Percentiles rank a stretch among this genome's conserved stretches.
These are phyloP conservation scores for Candida sp. DNA, from an alignment of 1,139 yeast species.

Conservation along the genomic window DNA sequence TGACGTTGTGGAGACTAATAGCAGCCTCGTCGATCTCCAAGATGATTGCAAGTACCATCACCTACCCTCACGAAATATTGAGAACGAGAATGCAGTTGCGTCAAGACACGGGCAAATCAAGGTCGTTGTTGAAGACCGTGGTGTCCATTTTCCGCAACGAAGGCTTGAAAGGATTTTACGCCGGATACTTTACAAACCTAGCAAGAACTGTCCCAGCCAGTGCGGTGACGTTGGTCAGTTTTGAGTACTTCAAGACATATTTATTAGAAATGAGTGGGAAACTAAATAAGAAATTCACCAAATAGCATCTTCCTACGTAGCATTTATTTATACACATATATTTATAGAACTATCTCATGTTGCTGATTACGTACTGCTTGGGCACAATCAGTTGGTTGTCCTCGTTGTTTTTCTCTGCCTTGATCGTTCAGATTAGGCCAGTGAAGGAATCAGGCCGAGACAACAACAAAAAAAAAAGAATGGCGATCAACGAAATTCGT, in stretches of 20 bases:
- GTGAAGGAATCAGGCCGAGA: neutral
- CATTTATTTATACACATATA: neutral
- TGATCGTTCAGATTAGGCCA: neutral
- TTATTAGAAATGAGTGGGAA: conserved; percentile 46
- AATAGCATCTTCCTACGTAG: neutral
- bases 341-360: neutral
- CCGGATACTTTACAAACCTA: conserved; percentile 87
- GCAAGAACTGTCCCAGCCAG: conserved; percentile 95
- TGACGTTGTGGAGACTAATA: conserved; percentile 52
- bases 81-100: conserved; percentile 88
- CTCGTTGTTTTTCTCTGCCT: too few species aligned
- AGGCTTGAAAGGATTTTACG: conserved; percentile 84
- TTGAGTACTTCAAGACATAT: conserved; percentile 80
- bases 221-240: conserved; percentile 93
- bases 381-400: neutral
- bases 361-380: neutral
- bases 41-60: conserved; percentile 86
- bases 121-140: conserved; percentile 27
- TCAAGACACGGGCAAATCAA: conserved; percentile 14
- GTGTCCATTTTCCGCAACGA: conserved; percentile 64
- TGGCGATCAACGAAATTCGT: conserved; percentile 4
- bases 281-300: neutral
- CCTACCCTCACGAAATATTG: conserved; percentile 96
- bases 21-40: conserved; percentile 83
- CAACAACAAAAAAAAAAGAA: conserved; percentile 1